Base-by-base conservation (phyloP, 148 eudicot genomes). In the Chenopodium album region DNA sequence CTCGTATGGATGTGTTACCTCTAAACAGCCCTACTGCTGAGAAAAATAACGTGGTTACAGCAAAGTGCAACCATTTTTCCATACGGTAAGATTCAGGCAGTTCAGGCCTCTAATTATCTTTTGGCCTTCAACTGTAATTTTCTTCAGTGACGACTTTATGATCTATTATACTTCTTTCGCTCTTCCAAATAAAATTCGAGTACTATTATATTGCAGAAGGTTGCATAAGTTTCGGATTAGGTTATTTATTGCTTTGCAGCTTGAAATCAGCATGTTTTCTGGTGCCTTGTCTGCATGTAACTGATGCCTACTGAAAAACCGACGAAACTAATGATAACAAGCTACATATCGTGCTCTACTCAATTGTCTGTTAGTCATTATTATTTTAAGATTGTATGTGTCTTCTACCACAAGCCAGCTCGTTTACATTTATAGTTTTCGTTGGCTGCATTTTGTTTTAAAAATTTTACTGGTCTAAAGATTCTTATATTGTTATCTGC, bases 31-130 rank as follows among this genome's bases (percentile, higher is more conserved):
- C 78, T 4, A 69, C 80, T 71, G 84, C 60, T 47, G 86, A 70
- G 46, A 80, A 84, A 75, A 81, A 71, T 14, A 71, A 72, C 4
- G 82, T 80, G 5, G 72, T 47, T 63, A 54, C 70, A 19, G 76
- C 13, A 4, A 78, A 76, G 71, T 89, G 91, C 83, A 85, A 78
- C 54, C 90, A 87, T 82, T 89, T 89, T 76, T 89, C 91, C 28
- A 83, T 89, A 80, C 91, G 91, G 91, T 87, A 82, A 82, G 82
- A 64, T 62, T 50, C 37, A 52, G 14, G 6, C 68, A 81, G 56
- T 62, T 50, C 37, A 52, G 20, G 6, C 68, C 76, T 80, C 73
- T 32, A 3, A n/a, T 23, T 48, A 3, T 68, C 12, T 22, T 80
- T 74, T 7, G 63, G 34, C 6, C 29, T 48, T 83, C 31, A 16